Evolutionary conservation across 306 rosid species (phyloP).

Genomic region (Trichosanthes cucumerina): DNA sequence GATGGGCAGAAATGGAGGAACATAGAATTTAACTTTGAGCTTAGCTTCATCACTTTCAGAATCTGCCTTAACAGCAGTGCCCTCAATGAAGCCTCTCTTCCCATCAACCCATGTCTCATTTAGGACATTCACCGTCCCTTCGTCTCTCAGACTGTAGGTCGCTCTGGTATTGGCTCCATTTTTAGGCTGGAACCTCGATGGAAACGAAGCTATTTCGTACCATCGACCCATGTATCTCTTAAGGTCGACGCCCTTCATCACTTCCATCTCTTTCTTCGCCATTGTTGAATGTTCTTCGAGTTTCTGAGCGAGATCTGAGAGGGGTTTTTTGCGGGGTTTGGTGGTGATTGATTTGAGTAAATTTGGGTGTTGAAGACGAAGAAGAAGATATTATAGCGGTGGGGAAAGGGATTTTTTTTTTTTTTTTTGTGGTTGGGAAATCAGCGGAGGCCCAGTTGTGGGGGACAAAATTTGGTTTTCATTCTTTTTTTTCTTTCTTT

Average conservation of each 20-base stretch:
- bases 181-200: slow-evolving; percentile 58
- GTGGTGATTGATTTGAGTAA: too few relatives aligned
- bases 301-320: background rate
- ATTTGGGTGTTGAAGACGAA: too few relatives aligned
- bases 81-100: slow-evolving; percentile 43
- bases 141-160: slow-evolving; percentile 57
- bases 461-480: background rate
- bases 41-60: slow-evolving; percentile 70
- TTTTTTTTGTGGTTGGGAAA: background rate
- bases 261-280: slow-evolving; percentile 57
- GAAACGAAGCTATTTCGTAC: slow-evolving; percentile 91
- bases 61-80: slow-evolving; percentile 64
- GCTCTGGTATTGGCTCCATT: slow-evolving; percentile 69
- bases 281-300: slow-evolving; percentile 14
- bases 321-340: too few relatives aligned
- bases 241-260: slow-evolving; percentile 46
- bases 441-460: background rate
- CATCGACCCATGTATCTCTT: slow-evolving; percentile 79
- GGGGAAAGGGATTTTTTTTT: background rate
- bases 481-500: background rate
- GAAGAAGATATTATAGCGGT: background rate
- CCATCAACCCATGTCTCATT: slow-evolving; percentile 85
- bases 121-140: slow-evolving; percentile 56
- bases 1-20: slow-evolving; percentile 80
- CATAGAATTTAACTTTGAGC: slow-evolving; percentile 72